Conservation (phyloP, 805 yeast species). For the Candida easanensis region DNA sequence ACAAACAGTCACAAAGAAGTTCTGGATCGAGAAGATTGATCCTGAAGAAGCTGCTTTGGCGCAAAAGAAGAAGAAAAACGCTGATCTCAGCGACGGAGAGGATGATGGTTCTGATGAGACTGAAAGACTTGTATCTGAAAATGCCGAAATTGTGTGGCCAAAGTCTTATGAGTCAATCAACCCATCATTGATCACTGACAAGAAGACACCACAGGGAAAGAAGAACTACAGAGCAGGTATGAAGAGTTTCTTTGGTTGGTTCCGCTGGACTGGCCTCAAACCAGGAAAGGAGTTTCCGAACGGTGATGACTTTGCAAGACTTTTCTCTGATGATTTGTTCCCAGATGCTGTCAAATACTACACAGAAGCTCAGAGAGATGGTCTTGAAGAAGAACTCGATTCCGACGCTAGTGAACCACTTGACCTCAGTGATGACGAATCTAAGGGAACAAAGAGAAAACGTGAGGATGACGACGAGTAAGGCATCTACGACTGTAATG, state of each 20-base stretch:
- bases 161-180: conserved; percentile 50
- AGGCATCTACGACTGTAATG: background rate
- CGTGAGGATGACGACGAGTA: conserved; percentile 8
- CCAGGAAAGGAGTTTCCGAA: conserved; percentile 75
- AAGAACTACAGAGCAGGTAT: conserved; percentile 64
- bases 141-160: conserved; percentile 70
- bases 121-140: conserved; percentile 51
- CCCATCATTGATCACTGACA: conserved; percentile 47
- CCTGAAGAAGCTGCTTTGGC: conserved; percentile 14
- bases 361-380: conserved; percentile 68
- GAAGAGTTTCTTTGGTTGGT: conserved; percentile 87
- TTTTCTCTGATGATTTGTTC: conserved; percentile 74
- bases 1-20: conserved; percentile 60
- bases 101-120: conserved; percentile 42
- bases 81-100: conserved; percentile 25
- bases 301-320: conserved; percentile 74
- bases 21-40: conserved; percentile 37
- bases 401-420: conserved; percentile 57
- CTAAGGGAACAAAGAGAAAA: conserved; percentile 16
- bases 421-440: conserved; percentile 30
- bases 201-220: conserved; percentile 52
- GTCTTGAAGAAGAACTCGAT: conserved; percentile 50
- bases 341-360: conserved; percentile 85
- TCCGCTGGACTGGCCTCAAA: conserved; percentile 76
- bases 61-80: conserved; percentile 17